These are phyloP conservation scores for Anastatica hierochuntica DNA, from an alignment of 345 rosid species.

Conservation along the genomic window DNA sequence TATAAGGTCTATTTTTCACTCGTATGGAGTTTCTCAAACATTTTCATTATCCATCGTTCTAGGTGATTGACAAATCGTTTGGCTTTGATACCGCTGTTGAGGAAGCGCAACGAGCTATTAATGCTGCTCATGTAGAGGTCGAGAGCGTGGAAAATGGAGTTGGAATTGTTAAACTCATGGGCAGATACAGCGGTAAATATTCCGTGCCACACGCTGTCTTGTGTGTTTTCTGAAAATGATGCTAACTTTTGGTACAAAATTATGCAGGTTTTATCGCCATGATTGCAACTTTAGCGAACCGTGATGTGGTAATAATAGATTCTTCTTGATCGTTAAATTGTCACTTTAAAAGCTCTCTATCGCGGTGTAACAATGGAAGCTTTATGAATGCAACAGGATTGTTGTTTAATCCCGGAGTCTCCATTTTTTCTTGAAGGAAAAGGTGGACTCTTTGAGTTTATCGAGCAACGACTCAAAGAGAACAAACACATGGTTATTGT, in stretches of 20 bases:
- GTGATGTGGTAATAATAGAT: conserved; percentile 80
- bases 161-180: conserved; percentile 93
- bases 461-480: conserved; percentile 67
- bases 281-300: conserved; percentile 87
- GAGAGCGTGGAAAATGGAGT: conserved; percentile 97
- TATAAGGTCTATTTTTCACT: background rate
- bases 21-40: conserved; percentile 5
- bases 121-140: conserved; percentile 95
- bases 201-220: conserved; percentile 4
- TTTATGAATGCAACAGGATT: conserved; percentile 60
- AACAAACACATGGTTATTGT: conserved; percentile 79
- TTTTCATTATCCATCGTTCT: conserved; percentile 6
- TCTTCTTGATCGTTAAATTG: background rate
- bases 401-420: conserved; percentile 96
- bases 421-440: conserved; percentile 85
- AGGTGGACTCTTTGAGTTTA: conserved; percentile 81
- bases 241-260: background rate
- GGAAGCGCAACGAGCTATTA: conserved; percentile 94
- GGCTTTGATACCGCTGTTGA: conserved; percentile 98
- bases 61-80: conserved; percentile 95
- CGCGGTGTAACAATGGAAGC: background rate
- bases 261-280: conserved; percentile 83
- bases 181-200: conserved; percentile 84
- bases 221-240: background rate
- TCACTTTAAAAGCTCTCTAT: background rate